Percentiles rank a stretch among this genome's conserved stretches.
Evolutionary conservation across 306 rosid species (phyloP).

Genomic region (Comarum palustre): DNA sequence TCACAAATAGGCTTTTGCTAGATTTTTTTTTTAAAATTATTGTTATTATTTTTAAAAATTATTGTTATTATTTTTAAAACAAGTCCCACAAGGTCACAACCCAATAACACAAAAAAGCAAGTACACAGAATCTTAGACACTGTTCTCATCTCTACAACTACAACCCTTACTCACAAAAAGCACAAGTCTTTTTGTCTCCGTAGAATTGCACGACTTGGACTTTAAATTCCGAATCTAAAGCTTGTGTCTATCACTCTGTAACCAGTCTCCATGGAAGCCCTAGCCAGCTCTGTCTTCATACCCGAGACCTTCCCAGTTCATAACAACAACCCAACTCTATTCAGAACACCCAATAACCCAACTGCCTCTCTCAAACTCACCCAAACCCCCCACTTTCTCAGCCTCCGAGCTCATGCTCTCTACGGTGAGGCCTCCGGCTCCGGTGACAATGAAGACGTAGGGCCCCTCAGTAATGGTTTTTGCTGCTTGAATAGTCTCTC

Average conservation of each 20-base stretch:
- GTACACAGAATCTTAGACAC: constrained; percentile 5
- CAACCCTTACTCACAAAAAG: background rate
- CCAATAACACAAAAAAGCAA: too few species aligned
- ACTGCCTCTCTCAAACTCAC: constrained; percentile 41
- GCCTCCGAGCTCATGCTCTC: constrained; percentile 37
- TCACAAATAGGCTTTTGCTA: too few species aligned
- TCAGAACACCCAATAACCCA: constrained; percentile 34
- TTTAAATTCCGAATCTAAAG: background rate
- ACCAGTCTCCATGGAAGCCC: constrained; percentile 53
- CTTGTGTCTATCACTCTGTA: background rate
- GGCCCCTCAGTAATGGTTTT: constrained; percentile 30
- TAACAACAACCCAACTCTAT: constrained; percentile 3
- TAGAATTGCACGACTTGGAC: too few species aligned
- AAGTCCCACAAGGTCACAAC: too few species aligned
- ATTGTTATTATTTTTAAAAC: too few species aligned
- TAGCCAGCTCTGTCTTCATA: constrained; percentile 41
- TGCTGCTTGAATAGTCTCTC: constrained; percentile 32
- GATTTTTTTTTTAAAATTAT: too few species aligned
- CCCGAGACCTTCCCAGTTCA: constrained; percentile 32
- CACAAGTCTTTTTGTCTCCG: too few species aligned
- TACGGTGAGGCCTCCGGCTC: constrained; percentile 35
- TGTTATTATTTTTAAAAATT: too few species aligned
- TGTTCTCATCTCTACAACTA: background rate
- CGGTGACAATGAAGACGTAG: constrained; percentile 43
- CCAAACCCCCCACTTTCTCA: constrained; percentile 16